phyloP scores from a whole-genome alignment of 495 filamentous ascomycete genomes.

The Aspergillus steynii region DNA sequence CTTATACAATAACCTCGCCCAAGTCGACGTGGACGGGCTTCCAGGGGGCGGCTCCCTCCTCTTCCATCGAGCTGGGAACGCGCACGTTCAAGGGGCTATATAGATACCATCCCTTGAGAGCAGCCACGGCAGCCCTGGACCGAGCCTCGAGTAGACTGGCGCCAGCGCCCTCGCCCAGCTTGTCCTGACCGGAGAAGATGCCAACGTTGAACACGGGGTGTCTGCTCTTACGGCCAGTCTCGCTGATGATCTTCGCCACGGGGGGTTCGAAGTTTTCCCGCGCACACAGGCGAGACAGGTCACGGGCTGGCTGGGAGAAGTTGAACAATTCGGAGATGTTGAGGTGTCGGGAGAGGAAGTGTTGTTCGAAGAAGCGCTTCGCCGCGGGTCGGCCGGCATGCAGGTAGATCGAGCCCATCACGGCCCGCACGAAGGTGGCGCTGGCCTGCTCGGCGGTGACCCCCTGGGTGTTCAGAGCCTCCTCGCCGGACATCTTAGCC shows the following conservation, averaged over 20 bases:
- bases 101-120: conserved; percentile 92
- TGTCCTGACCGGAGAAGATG: conserved; percentile 83
- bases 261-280: conserved; percentile 88
- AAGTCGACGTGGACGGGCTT: conserved; percentile 83
- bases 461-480: conserved; percentile 23
- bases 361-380: conserved; percentile 77
- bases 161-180: conserved; percentile 83
- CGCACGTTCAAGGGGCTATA: conserved; percentile 75
- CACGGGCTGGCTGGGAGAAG: conserved; percentile 78
- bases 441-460: conserved; percentile 51
- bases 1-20: conserved; percentile 82
- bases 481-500: conserved; percentile 24
- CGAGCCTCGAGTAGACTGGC: conserved; percentile 74
- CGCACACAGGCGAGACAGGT: conserved; percentile 75
- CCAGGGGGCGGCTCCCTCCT: conserved; percentile 63
- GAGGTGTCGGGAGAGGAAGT: conserved; percentile 79
- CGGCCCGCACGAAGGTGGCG: conserved; percentile 72
- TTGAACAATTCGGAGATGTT: conserved; percentile 74
- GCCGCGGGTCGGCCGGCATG: conserved; percentile 69
- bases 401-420: conserved; percentile 81
- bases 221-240: conserved; percentile 80
- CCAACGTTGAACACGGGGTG: conserved; percentile 94
- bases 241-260: conserved; percentile 79
- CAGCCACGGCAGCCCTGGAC: conserved; percentile 72
- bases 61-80: conserved; percentile 81